Conservation (phyloP, 257 asterid genomes). For the Linderniella brevidens region DNA sequence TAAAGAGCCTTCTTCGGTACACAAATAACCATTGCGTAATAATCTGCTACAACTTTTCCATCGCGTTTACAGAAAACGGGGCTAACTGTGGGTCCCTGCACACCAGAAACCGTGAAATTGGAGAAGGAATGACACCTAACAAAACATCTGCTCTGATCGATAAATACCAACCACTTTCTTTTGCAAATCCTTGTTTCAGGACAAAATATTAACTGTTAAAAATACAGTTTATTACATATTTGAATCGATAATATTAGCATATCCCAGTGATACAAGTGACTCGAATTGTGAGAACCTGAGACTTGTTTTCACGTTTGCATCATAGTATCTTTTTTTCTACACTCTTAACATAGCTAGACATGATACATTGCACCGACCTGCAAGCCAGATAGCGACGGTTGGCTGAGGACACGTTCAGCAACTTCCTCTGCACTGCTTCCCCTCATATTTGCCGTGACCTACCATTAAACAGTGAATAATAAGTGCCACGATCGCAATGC, state of each 20-base stretch:
- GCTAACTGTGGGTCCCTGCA: constrained; percentile 91
- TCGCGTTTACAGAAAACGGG: constrained; percentile 65
- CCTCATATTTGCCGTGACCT: constrained; percentile 96
- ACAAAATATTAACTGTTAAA: too few relatives aligned
- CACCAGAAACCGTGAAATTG: constrained; percentile 6
- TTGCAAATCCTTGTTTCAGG: too few relatives aligned
- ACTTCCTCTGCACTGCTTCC: constrained; percentile 93
- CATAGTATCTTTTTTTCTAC: too few relatives aligned
- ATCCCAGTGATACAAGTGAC: too few relatives aligned
- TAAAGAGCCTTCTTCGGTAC: constrained; percentile 84
- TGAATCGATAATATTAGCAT: too few relatives aligned
- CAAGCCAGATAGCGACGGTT: constrained; percentile 75
- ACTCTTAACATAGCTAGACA: too few relatives aligned
- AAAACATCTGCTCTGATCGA: not conserved
- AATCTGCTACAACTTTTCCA: constrained; percentile 43
- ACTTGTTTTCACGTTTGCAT: too few relatives aligned
- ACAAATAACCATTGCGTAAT: constrained; percentile 80
- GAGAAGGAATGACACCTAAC: not conserved
- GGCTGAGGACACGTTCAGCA: constrained; percentile 71
- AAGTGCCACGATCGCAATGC: constrained; percentile 6
- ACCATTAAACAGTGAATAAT: constrained; percentile 13
- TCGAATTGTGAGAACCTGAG: too few relatives aligned
- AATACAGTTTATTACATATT: too few relatives aligned
- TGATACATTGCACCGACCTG: constrained; percentile 33
- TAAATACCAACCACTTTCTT: too few relatives aligned